These are phyloP conservation scores for Gleditsia sinensis DNA, from an alignment of 306 rosid genomes.

Conservation along the genomic window DNA sequence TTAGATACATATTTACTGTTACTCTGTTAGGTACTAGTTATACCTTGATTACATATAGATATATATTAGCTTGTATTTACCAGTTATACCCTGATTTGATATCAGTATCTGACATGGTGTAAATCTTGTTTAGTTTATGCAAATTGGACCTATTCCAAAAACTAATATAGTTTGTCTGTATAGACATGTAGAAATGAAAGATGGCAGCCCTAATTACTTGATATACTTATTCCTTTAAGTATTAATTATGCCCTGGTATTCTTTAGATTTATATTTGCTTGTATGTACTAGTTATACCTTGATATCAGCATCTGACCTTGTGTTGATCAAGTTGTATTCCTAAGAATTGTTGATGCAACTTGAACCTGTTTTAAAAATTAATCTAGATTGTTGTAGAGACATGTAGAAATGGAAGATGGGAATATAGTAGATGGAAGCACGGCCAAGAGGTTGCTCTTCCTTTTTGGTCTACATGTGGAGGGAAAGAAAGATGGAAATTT, in stretches of 20 bases:
- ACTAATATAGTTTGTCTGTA: not conserved
- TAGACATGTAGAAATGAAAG: not conserved
- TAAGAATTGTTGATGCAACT: conserved; percentile 2
- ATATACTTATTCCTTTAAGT: too few relatives aligned
- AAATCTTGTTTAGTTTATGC: too few relatives aligned
- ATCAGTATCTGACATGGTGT: too few relatives aligned
- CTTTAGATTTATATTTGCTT: too few relatives aligned
- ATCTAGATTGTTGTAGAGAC: not conserved
- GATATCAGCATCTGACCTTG: not conserved
- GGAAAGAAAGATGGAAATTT: conserved; percentile 13
- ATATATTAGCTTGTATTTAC: too few relatives aligned
- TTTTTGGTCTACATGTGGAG: not conserved
- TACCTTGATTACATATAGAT: too few relatives aligned
- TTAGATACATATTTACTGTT: not conserved
- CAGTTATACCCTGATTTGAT: not conserved
- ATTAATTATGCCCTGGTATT: too few relatives aligned
- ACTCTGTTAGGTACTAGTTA: not conserved
- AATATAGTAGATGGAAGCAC: not conserved
- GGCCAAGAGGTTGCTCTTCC: not conserved
- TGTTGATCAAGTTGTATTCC: not conserved
- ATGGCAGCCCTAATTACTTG: too few relatives aligned
- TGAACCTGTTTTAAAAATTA: not conserved
- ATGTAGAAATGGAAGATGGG: not conserved
- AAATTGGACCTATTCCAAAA: not conserved
- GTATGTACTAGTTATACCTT: conserved; percentile 4